Conservation (phyloP, 1,284 basidiomycete species). For the Melampsora americana region DNA sequence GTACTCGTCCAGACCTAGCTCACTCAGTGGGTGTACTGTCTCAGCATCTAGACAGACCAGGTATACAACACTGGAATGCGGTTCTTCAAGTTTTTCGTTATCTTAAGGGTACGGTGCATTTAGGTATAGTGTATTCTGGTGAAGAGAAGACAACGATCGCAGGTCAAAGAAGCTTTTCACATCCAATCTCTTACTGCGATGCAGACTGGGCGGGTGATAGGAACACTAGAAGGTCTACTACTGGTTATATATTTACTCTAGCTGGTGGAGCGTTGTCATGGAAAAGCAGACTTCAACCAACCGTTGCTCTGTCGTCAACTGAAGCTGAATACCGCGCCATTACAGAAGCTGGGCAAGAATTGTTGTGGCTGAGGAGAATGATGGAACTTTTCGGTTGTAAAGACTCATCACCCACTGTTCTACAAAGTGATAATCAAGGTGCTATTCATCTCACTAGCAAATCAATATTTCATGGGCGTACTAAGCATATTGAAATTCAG, state of each 20-base stretch:
- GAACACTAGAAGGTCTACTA: slow-evolving; percentile 16
- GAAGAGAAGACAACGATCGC: too few species aligned
- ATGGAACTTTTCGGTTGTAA: not conserved
- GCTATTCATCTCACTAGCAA: slow-evolving; percentile 55
- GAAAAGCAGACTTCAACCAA: slow-evolving; percentile 18
- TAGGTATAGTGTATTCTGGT: not conserved
- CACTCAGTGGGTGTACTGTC: too few species aligned
- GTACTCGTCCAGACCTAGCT: too few species aligned
- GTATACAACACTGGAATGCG: too few species aligned
- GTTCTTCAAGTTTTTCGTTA: too few species aligned
- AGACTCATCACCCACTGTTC: too few species aligned
- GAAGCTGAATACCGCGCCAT: too few species aligned
- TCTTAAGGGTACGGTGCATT: not conserved
- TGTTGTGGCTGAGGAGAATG: not conserved
- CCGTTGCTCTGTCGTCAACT: slow-evolving; percentile 36
- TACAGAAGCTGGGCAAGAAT: slow-evolving; percentile 9
- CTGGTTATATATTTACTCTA: slow-evolving; percentile 29
- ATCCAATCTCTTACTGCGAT: slow-evolving; percentile 8
- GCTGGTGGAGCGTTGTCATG: slow-evolving; percentile 24
- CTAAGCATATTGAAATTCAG: slow-evolving; percentile 58
- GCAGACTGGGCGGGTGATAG: slow-evolving; percentile 43
- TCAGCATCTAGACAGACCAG: too few species aligned
- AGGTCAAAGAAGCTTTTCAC: not conserved
- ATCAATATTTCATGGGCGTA: slow-evolving; percentile 51
- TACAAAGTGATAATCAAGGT: slow-evolving; percentile 56